Evolutionary conservation across 306 rosid species (phyloP), one percentile per base, ranked within the genome.

Genomic region (Arachis hypogaea): DNA sequence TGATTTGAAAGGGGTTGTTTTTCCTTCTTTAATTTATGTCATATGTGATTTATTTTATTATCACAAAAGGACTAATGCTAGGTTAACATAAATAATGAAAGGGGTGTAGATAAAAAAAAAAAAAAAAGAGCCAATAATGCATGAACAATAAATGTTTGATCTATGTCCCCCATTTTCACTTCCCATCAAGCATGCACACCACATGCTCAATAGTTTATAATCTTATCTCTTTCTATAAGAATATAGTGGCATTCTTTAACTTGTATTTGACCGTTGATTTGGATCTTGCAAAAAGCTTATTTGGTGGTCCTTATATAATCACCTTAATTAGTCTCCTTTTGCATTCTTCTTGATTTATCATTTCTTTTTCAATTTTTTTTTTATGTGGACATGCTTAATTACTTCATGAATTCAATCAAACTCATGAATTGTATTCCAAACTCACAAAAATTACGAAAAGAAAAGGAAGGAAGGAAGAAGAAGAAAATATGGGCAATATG

Each of bases 181-280:
- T 68, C 42, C 63, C 50, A 54, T 74, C 73, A 75, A 57, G 69
- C 69, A 66, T 76, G 68, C 51, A 80, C 83, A 33, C 76, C 84
- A 81, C 86, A 72, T 49, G 78, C 82, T 77, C 69, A 36, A 33
- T 33, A 16, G 52, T 56, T 67, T 52, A 49, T 49, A 55, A 80
- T 77, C 85, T 81, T 87, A 78, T 85, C 89, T 83, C 36, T 78
- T 68, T 33, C 38, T 33, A 58, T 59, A 3, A 7, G 30, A 33
- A 33, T 22, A 33, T 33, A 71, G 65, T 82, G 82, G 76, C 64
- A 45, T 58, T 60, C 73, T 45, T 1, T 74, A 59, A 33, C 38
- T 33, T 74, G 55, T 73, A 66, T 77, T 79, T 83, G 90, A 85
- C 88, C 75, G 70, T 77, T 77, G 61, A 43, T 68, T 82, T 83